These are phyloP conservation scores for Lyophyllum atratum DNA, from an alignment of 768 basidiomycete genomes.

Conservation along the genomic window DNA sequence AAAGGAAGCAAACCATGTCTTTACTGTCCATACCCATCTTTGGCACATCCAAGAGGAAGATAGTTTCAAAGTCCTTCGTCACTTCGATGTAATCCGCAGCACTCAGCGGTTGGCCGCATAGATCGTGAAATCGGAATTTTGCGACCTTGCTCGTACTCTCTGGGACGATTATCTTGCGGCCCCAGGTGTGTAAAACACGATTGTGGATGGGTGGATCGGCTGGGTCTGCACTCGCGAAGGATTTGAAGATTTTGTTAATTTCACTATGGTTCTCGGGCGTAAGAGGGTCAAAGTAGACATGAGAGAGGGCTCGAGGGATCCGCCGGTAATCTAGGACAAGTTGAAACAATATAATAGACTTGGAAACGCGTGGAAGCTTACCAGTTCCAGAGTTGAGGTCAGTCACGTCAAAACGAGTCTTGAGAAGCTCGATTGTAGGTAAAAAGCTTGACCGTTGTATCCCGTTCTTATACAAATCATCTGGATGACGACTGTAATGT, in stretches of 20 bases:
- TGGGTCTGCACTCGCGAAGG: slow-evolving; percentile 56
- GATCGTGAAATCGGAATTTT: slow-evolving; percentile 80
- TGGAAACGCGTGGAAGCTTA: slow-evolving; percentile 29
- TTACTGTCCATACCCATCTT: slow-evolving; percentile 87
- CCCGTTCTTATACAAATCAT: slow-evolving; percentile 97
- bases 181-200: slow-evolving; percentile 84
- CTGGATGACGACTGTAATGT: slow-evolving; percentile 82
- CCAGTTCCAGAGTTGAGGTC: slow-evolving; percentile 97
- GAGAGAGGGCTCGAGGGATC: slow-evolving; percentile 88
- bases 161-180: slow-evolving; percentile 77
- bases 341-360: slow-evolving; percentile 3
- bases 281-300: slow-evolving; percentile 90
- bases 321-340: slow-evolving; percentile 82
- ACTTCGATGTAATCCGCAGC: slow-evolving; percentile 97
- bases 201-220: slow-evolving; percentile 59
- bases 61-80: slow-evolving; percentile 81
- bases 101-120: slow-evolving; percentile 88
- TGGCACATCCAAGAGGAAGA: slow-evolving; percentile 87
- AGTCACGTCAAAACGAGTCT: slow-evolving; percentile 81
- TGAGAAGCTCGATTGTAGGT: slow-evolving; percentile 93
- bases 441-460: slow-evolving; percentile 95
- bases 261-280: slow-evolving; percentile 64
- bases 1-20: slow-evolving; percentile 62
- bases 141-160: slow-evolving; percentile 81
- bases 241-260: slow-evolving; percentile 81